Evolutionary conservation across 2,329 filamentous ascomycete species (phyloP).

Genomic region (Aspergillus clavatus): DNA sequence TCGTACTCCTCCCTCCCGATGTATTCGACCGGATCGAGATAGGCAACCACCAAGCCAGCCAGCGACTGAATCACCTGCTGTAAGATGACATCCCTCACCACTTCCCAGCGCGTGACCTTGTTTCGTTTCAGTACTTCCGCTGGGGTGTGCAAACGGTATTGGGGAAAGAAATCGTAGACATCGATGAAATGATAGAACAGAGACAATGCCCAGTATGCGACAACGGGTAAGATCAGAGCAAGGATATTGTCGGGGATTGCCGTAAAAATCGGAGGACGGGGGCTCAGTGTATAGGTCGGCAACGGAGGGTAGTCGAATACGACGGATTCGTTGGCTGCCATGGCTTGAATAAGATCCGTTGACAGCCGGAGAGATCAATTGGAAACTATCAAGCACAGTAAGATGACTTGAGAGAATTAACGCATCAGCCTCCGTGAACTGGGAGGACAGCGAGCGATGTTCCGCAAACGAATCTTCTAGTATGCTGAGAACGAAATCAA

Average conservation of each 20-base stretch:
- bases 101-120: conserved; percentile 76
- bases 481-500: background rate
- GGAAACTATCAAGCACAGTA: conserved; percentile 3
- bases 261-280: conserved; percentile 66
- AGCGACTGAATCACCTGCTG: conserved; percentile 86
- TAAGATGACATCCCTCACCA: conserved; percentile 82
- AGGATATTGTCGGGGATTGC: conserved; percentile 79
- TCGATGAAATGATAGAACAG: conserved; percentile 85
- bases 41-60: conserved; percentile 62
- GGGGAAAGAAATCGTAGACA: conserved; percentile 74
- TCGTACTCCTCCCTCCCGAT: conserved; percentile 79
- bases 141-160: conserved; percentile 92
- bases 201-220: conserved; percentile 85
- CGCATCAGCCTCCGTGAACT: background rate
- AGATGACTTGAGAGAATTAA: background rate
- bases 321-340: conserved; percentile 35
- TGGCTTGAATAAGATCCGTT: conserved; percentile 11
- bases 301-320: conserved; percentile 69
- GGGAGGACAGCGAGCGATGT: background rate
- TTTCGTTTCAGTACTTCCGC: conserved; percentile 85
- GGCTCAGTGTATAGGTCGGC: conserved; percentile 70
- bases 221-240: conserved; percentile 67
- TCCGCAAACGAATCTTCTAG: background rate
- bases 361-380: conserved; percentile 4
- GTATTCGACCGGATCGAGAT: conserved; percentile 69